Evolutionary conservation across 768 basidiomycete genomes (phyloP).

Genomic region (Suillus weaverae): DNA sequence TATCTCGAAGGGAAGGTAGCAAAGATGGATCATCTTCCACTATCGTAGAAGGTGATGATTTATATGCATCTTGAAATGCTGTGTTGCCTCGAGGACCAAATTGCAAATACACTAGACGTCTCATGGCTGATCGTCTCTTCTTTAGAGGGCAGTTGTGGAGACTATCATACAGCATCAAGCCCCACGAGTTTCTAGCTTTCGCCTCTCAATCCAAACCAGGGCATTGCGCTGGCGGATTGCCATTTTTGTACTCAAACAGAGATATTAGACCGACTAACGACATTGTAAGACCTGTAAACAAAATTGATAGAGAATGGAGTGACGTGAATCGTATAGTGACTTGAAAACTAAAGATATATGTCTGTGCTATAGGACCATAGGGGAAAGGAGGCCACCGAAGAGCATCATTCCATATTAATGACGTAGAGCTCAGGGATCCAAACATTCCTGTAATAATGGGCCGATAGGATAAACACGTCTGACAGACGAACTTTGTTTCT

Average conservation of each 20-base stretch:
- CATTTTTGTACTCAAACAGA: neutral
- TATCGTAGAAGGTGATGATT: neutral
- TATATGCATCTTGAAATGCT: neutral
- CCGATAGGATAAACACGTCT: constrained; percentile 22
- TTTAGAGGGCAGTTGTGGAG: constrained; percentile 1
- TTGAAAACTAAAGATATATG: neutral
- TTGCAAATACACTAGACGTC: neutral
- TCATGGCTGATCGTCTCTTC: constrained; percentile 7
- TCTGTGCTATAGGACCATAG: too few relatives aligned
- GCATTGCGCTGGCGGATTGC: neutral
- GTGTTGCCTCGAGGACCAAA: neutral
- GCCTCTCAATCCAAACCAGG: neutral
- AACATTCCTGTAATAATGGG: constrained; percentile 28
- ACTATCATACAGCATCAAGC: neutral
- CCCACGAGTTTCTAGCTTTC: neutral
- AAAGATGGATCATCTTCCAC: neutral
- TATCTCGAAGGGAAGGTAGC: neutral
- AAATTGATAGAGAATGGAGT: neutral
- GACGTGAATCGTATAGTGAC: neutral
- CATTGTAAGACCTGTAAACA: neutral
- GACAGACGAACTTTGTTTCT: constrained; percentile 16
- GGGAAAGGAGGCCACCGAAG: neutral
- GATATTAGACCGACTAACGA: neutral
- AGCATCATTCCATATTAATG: constrained; percentile 15
- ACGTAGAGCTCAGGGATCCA: constrained; percentile 33